phyloP scores from a whole-genome alignment of 1,284 basidiomycete species.

The Naganishia cerealis region DNA sequence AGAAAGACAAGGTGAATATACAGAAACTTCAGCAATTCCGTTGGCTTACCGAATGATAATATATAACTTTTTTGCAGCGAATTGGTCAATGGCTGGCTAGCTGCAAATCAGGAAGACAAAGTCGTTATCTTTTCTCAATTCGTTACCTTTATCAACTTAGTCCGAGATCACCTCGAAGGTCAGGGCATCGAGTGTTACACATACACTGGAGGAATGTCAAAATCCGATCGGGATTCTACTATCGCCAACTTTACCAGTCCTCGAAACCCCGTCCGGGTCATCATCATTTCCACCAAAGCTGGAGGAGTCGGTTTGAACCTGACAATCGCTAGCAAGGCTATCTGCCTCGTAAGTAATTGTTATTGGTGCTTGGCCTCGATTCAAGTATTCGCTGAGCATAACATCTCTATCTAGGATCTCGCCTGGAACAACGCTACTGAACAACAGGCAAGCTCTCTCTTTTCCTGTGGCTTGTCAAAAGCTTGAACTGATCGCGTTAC shows the following conservation, averaged over 20 bases:
- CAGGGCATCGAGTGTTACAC: slow-evolving; percentile 40
- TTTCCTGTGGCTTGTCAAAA: not conserved
- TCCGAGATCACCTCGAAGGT: slow-evolving; percentile 35
- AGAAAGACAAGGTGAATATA: slow-evolving; percentile 21
- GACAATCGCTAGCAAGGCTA: slow-evolving; percentile 44
- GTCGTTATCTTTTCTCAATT: slow-evolving; percentile 34
- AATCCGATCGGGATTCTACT: slow-evolving; percentile 43
- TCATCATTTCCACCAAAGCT: slow-evolving; percentile 53
- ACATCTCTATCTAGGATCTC: slow-evolving; percentile 37
- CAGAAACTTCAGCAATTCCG: not conserved
- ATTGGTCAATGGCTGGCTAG: slow-evolving; percentile 28
- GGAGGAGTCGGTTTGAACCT: slow-evolving; percentile 32
- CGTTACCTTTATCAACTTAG: slow-evolving; percentile 23
- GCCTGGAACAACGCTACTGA: slow-evolving; percentile 53
- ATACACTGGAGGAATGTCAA: slow-evolving; percentile 51
- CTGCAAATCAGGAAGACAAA: slow-evolving; percentile 26
- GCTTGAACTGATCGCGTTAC: not conserved
- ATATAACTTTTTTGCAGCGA: not conserved
- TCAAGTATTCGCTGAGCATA: slow-evolving; percentile 30
- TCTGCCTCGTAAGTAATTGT: slow-evolving; percentile 28
- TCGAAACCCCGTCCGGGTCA: slow-evolving; percentile 41
- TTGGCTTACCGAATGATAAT: not conserved
- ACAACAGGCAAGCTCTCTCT: slow-evolving; percentile 30
- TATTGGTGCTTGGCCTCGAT: slow-evolving; percentile 29
- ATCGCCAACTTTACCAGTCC: slow-evolving; percentile 44